Base-by-base conservation (phyloP, 495 filamentous ascomycete species). In the Penicillium canescens region DNA sequence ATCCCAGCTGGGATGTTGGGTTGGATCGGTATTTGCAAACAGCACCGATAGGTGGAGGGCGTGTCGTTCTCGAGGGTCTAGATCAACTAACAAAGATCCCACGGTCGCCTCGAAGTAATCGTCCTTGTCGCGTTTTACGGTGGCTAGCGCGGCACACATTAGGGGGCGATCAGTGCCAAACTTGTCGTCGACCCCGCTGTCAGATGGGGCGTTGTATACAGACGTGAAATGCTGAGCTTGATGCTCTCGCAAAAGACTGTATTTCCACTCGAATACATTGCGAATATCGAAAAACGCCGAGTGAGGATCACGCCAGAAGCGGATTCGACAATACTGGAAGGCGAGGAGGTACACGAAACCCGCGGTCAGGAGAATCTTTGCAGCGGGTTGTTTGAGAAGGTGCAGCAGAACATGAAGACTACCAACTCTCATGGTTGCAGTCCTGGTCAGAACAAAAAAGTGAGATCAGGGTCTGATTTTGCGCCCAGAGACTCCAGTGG, bases 11-110 rank as follows among this genome's bases (percentile, higher is more conserved):
- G 75, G 72, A 63, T 85, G 82, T 16, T 50, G 44, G 1, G 40
- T 56, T 9, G 78, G 78, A 55, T 81, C 61, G 8, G 68, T 73
- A 51, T 83, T 72, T 28, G 79, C 77, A 39, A 84, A 74, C 20
- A 86, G 68, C 7, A 80, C 66, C 8, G 73, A 66, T 9, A 86
- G 56, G 50, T 75, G 54, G 18, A 85, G 67, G 7, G 66, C 61
- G 3, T 59, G 49, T 21, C 80, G 68, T 65, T 85, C 79, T 6
- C 61, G 49, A 2, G 59, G 34, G 20, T 71, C 74, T 4, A 85
- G 62, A 1, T 72, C 78, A 10, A 71, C 72, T 20, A 79, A 66
- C 28, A 85, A 47, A 1, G 78, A 81, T 8, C 79, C 82, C 8
- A 85, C 56, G 1, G 79, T 71, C 13, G 65, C 62, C 6, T 70